Evolutionary conservation across 768 basidiomycete genomes (phyloP).

Genomic region (Hysterangium stoloniferum): DNA sequence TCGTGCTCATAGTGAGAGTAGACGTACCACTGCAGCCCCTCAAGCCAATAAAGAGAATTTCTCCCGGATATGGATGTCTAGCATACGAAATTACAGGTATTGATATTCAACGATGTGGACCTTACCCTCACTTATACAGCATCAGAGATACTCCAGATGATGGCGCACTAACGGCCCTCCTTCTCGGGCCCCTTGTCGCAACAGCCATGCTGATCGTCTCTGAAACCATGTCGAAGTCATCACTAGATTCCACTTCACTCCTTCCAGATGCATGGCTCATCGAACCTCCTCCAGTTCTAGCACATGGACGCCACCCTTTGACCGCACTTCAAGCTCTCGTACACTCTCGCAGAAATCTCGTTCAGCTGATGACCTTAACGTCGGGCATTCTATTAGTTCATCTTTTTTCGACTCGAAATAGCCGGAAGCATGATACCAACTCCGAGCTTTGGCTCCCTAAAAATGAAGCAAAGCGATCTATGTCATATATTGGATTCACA

Average conservation of each 20-base stretch:
- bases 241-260: conserved; percentile 22
- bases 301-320: conserved; percentile 32
- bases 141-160: conserved; percentile 74
- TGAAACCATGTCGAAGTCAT: conserved; percentile 23
- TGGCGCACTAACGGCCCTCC: conserved; percentile 74
- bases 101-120: not conserved
- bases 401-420: conserved; percentile 67
- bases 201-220: conserved; percentile 55
- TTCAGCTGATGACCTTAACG: conserved; percentile 75
- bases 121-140: not conserved
- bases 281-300: conserved; percentile 57
- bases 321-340: conserved; percentile 49
- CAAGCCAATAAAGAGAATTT: conserved; percentile 41
- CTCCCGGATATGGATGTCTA: conserved; percentile 85
- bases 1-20: conserved; percentile 31
- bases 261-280: conserved; percentile 69
- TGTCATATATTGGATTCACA: conserved; percentile 61
- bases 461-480: conserved; percentile 54
- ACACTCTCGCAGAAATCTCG: conserved; percentile 64
- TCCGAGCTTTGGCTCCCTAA: conserved; percentile 9
- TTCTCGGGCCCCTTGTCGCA: conserved; percentile 78
- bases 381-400: conserved; percentile 75
- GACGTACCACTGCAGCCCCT: conserved; percentile 25
- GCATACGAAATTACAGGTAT: conserved; percentile 80
- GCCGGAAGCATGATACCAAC: conserved; percentile 16